A percentile compares a stretch with the other conserved stretches of the same genome.
Evolutionary conservation across 768 basidiomycete species (phyloP).

Genomic region (Xerocomellus chrysenteron): DNA sequence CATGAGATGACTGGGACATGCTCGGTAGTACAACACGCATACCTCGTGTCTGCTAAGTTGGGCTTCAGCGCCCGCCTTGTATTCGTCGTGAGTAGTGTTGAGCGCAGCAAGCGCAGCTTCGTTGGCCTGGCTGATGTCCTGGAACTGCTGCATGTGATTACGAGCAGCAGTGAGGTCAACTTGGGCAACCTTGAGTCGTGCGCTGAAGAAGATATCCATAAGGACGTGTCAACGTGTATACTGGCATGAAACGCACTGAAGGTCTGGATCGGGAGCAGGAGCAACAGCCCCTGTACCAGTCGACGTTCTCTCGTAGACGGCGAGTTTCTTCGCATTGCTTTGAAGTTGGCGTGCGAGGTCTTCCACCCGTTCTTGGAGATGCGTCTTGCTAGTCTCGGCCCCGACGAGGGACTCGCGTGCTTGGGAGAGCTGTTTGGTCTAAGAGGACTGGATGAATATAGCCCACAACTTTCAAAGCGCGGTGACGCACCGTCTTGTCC

Average conservation of each 20-base stretch:
- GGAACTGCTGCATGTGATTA: conserved; percentile 79
- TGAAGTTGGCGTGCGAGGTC: conserved; percentile 50
- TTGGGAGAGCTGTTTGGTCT: too few species aligned
- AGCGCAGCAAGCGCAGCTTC: conserved; percentile 67
- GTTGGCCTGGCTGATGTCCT: conserved; percentile 80
- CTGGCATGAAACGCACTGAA: too few species aligned
- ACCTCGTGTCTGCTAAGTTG: conserved; percentile 70
- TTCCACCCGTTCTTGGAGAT: conserved; percentile 64
- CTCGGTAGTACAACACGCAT: conserved; percentile 3
- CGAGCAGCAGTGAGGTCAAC: conserved; percentile 71
- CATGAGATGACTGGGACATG: neutral
- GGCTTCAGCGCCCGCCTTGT: conserved; percentile 69
- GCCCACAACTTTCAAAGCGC: too few species aligned
- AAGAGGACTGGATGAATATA: too few species aligned
- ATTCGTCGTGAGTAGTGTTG: conserved; percentile 76
- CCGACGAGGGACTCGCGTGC: too few species aligned
- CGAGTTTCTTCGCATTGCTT: conserved; percentile 79
- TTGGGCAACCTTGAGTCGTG: conserved; percentile 73
- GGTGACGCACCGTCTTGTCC: too few species aligned
- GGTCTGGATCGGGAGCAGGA: conserved; percentile 33
- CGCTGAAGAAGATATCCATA: conserved; percentile 39
- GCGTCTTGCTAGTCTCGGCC: conserved; percentile 76
- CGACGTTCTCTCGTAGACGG: conserved; percentile 77
- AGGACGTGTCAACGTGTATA: neutral
- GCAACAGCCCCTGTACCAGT: conserved; percentile 31